phyloP scores from a whole-genome alignment of 169 alveolate genomes.

The Cyclospora cayetanensis region DNA sequence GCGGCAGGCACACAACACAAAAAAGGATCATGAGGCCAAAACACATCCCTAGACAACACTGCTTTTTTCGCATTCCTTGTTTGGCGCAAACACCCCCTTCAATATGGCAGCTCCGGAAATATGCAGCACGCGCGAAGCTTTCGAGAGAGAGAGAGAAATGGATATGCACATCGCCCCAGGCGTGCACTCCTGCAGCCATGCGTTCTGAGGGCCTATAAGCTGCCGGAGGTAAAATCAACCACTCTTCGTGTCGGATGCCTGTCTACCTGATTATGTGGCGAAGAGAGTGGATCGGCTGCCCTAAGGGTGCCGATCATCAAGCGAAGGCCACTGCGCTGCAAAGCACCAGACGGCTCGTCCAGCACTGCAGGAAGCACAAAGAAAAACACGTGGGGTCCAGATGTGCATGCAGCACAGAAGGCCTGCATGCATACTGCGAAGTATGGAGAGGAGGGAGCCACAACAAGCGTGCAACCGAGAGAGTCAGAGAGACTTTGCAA shows the following conservation, averaged over 20 bases:
- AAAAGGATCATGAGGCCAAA: background rate
- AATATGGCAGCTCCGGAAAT: too few species aligned
- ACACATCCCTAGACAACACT: background rate
- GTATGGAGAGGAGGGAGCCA: background rate
- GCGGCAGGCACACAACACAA: background rate
- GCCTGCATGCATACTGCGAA: background rate
- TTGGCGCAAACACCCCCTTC: too few species aligned
- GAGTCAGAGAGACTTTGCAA: background rate
- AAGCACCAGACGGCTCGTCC: conserved; percentile 42
- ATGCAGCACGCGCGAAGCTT: too few species aligned
- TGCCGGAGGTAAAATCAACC: too few species aligned
- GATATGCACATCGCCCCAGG: too few species aligned
- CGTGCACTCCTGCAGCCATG: too few species aligned
- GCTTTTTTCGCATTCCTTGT: too few species aligned
- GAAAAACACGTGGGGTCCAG: background rate
- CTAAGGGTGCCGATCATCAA: conserved; percentile 22
- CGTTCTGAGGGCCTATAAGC: too few species aligned
- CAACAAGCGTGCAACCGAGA: background rate
- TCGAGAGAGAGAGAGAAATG: too few species aligned
- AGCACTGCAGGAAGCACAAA: background rate
- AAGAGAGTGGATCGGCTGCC: conserved; percentile 47
- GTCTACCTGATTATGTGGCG: conserved; percentile 46
- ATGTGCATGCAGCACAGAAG: too few species aligned
- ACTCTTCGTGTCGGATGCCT: too few species aligned
- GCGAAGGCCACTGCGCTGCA: conserved; percentile 49